A percentile compares a stretch with the other conserved stretches of the same genome.
These are phyloP conservation scores for Sporothrix protearum DNA, from an alignment of 2,329 filamentous ascomycete genomes.

Conservation along the genomic window DNA sequence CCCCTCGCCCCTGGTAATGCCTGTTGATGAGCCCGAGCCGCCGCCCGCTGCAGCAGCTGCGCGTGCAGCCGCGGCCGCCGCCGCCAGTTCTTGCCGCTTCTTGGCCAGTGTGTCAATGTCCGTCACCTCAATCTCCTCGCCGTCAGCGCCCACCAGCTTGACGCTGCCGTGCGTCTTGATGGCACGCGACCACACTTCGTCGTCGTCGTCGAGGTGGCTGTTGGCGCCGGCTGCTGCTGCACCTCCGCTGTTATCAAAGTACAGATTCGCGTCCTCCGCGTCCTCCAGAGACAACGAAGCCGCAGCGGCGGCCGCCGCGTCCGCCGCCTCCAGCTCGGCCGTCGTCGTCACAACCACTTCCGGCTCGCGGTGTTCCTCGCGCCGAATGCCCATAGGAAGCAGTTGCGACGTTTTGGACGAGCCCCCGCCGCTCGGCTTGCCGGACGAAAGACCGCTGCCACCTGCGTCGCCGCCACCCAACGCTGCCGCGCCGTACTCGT, in stretches of 20 bases:
- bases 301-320: conserved; percentile 30
- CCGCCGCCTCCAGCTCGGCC: conserved; percentile 54
- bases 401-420: conserved; percentile 32
- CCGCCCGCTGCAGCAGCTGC: background rate
- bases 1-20: conserved; percentile 27
- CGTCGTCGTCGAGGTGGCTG: conserved; percentile 34
- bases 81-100: conserved; percentile 27
- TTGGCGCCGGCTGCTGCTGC: background rate
- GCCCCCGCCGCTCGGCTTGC: background rate
- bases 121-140: conserved; percentile 37
- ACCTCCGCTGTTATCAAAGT: conserved; percentile 26
- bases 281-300: conserved; percentile 29
- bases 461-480: conserved; percentile 26
- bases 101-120: conserved; percentile 39
- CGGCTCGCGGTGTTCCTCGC: conserved; percentile 52
- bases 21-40: background rate
- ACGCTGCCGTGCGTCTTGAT: conserved; percentile 34
- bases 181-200: conserved; percentile 45
- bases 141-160: conserved; percentile 46
- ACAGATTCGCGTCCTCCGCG: conserved; percentile 30
- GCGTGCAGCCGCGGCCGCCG: background rate
- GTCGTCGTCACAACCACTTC: conserved; percentile 54
- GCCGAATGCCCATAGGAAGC: conserved; percentile 55
- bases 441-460: conserved; percentile 26
- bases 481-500: conserved; percentile 38